Evolutionary conservation across 2,329 filamentous ascomycete genomes (phyloP).

Genomic region (Colletotrichum sp.): DNA sequence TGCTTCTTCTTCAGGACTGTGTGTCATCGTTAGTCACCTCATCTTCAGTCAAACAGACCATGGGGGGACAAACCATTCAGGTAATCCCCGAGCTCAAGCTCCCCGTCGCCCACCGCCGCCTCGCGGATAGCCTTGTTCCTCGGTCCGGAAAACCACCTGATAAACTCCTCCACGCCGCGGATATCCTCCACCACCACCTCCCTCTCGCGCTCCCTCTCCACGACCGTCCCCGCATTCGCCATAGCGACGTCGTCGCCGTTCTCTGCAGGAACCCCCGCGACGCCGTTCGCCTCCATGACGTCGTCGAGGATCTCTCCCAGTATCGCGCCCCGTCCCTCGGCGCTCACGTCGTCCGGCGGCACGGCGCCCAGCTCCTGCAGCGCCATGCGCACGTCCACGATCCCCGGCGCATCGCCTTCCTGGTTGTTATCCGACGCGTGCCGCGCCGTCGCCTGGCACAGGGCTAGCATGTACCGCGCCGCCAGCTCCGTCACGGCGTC

Average conservation of each 20-base stretch:
- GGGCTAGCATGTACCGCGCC: constrained; percentile 77
- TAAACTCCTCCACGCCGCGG: constrained; percentile 77
- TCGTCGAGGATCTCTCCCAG: constrained; percentile 78
- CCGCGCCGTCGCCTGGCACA: constrained; percentile 74
- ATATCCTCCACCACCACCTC: constrained; percentile 54
- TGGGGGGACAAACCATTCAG: constrained; percentile 58
- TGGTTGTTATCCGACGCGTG: constrained; percentile 74
- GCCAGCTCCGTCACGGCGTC: constrained; percentile 89
- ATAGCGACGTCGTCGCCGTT: constrained; percentile 44
- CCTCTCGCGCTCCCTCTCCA: constrained; percentile 1
- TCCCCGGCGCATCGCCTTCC: constrained; percentile 62
- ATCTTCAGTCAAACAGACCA: too few species aligned
- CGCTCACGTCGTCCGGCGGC: constrained; percentile 67
- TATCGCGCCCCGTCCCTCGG: constrained; percentile 48
- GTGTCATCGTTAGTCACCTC: neutral
- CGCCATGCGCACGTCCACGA: constrained; percentile 85
- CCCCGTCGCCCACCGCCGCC: constrained; percentile 75
- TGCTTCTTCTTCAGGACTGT: constrained; percentile 88
- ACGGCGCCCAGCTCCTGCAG: constrained; percentile 82
- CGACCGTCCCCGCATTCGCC: neutral
- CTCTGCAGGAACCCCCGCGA: constrained; percentile 68
- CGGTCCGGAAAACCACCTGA: constrained; percentile 78
- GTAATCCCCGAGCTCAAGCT: constrained; percentile 71
- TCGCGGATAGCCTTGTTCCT: constrained; percentile 81
- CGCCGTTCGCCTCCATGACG: constrained; percentile 69